These are phyloP conservation scores for Drechslerella stenobrocha DNA, from an alignment of 2,329 filamentous ascomycete genomes.

Conservation along the genomic window DNA sequence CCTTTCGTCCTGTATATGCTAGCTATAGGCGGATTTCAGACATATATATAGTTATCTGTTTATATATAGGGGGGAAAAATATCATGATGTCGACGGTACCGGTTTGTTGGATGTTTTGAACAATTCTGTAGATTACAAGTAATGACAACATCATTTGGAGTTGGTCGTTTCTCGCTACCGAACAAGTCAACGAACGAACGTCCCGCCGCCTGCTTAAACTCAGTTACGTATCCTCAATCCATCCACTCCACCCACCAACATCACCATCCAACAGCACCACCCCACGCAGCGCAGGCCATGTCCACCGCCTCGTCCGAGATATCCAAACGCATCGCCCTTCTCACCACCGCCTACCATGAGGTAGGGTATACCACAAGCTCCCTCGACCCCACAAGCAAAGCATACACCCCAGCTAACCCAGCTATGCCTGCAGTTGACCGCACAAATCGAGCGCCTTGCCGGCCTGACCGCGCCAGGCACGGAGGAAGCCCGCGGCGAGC, in stretches of 20 bases:
- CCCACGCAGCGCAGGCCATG: conserved; percentile 6
- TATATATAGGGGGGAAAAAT: no score
- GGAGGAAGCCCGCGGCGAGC: conserved; percentile 49
- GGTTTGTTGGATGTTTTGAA: no score
- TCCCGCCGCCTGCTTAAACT: no score
- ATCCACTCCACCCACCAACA: background rate
- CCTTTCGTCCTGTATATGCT: conserved; percentile 7
- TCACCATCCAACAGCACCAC: background rate
- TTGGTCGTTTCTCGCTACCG: no score
- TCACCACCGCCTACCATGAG: conserved; percentile 51
- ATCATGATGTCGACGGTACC: no score
- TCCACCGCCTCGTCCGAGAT: conserved; percentile 47
- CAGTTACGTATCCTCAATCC: no score
- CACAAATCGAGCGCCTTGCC: conserved; percentile 64
- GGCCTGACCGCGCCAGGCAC: conserved; percentile 57
- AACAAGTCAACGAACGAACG: no score
- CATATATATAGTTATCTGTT: background rate
- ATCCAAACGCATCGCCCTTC: conserved; percentile 50
- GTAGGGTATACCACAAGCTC: conserved; percentile 24
- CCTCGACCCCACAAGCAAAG: conserved; percentile 12
- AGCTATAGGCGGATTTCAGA: background rate
- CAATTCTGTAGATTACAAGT: no score
- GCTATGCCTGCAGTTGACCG: conserved; percentile 49
- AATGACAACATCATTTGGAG: no score
- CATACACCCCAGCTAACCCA: conserved; percentile 16